phyloP scores from a whole-genome alignment of 2,329 filamentous ascomycete species.

The Shiraia bambusicola region DNA sequence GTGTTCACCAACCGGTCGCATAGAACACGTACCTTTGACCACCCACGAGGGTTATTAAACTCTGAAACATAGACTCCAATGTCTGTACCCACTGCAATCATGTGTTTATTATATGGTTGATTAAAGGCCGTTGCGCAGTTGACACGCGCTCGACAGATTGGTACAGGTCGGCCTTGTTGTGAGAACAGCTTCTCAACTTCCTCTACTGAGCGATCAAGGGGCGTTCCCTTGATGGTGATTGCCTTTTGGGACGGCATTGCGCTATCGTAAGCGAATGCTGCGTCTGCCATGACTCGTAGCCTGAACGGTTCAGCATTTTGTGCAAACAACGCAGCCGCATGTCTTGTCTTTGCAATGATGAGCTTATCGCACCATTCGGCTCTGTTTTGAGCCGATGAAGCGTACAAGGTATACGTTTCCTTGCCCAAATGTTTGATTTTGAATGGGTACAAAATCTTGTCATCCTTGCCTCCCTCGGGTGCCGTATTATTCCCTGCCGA shows the following conservation, averaged over 20 bases:
- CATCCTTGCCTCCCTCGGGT: constrained; percentile 64
- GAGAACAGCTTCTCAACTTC: constrained; percentile 78
- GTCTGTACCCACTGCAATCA: constrained; percentile 94
- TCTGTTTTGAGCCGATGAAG: constrained; percentile 71
- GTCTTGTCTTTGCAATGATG: constrained; percentile 88
- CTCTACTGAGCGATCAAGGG: constrained; percentile 83
- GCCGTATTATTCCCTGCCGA: constrained; percentile 49
- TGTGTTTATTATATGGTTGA: constrained; percentile 74
- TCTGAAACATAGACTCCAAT: constrained; percentile 91
- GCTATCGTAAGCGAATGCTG: constrained; percentile 81
- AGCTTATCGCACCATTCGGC: constrained; percentile 93
- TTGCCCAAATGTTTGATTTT: constrained; percentile 93
- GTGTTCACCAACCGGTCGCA: neutral
- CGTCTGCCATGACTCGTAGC: constrained; percentile 86
- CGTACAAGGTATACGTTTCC: constrained; percentile 89
- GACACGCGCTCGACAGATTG: constrained; percentile 81
- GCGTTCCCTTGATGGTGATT: constrained; percentile 85
- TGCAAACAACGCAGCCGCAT: constrained; percentile 82
- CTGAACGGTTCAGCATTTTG: constrained; percentile 97
- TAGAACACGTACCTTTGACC: constrained; percentile 70
- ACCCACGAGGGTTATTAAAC: constrained; percentile 84
- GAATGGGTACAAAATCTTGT: constrained; percentile 86
- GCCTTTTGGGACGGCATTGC: constrained; percentile 56
- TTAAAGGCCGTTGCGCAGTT: constrained; percentile 93
- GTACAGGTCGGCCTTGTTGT: constrained; percentile 66